phyloP scores from a whole-genome alignment of 2,329 filamentous ascomycete species.

The Aspergillus arachidicola region DNA sequence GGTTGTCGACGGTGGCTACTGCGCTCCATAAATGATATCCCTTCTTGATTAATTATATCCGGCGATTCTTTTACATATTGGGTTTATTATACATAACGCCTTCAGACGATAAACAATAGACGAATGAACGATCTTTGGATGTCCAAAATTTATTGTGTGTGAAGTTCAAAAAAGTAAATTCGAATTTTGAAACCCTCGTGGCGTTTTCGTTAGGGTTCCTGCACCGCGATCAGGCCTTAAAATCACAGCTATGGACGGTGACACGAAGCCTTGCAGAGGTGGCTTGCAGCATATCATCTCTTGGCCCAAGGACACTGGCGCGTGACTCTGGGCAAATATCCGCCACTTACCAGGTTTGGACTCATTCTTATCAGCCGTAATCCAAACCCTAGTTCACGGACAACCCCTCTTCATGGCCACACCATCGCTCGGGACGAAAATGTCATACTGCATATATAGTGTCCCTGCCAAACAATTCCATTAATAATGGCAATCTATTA shows the following conservation, averaged over 20 bases:
- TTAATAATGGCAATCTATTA: neutral
- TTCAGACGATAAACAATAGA: constrained; percentile 7
- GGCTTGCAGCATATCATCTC: neutral
- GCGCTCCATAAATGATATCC: constrained; percentile 21
- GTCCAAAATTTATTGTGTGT: neutral
- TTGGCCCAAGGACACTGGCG: neutral
- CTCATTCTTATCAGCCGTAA: neutral
- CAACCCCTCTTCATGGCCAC: neutral
- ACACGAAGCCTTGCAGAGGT: constrained; percentile 10
- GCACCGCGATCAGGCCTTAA: neutral
- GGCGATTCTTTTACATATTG: neutral
- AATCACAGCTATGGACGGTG: neutral
- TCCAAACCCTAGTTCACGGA: too few species aligned
- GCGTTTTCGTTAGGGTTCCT: neutral
- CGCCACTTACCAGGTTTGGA: neutral
- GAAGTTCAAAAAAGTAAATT: neutral
- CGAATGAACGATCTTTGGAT: constrained; percentile 10
- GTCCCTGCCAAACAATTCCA: neutral
- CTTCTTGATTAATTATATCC: neutral
- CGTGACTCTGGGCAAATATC: neutral
- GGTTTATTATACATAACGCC: neutral
- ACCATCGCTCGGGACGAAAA: neutral
- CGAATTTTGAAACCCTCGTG: neutral
- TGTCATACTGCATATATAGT: neutral
- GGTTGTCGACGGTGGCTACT: constrained; percentile 74